phyloP scores from a whole-genome alignment of 306 rosid species.

The Pyrus pyrifolia region DNA sequence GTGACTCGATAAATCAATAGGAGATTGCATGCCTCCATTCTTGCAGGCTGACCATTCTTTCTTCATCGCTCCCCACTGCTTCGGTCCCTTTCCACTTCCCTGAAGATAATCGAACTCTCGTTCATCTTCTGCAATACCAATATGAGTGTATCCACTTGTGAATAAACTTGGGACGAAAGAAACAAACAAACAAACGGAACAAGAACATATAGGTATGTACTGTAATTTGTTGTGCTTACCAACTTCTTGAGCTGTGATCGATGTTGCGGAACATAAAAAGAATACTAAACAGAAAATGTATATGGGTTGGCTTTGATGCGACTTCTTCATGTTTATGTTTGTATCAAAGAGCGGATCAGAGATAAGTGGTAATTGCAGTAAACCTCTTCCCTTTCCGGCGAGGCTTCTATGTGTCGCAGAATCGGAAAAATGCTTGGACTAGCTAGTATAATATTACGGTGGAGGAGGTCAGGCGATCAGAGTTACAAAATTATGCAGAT shows the following conservation, averaged over 20 bases:
- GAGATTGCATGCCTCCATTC: conserved; percentile 28
- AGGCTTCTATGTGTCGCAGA: too few relatives aligned
- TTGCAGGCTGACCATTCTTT: conserved; percentile 31
- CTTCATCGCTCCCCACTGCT: conserved; percentile 33
- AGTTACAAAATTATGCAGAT: too few relatives aligned
- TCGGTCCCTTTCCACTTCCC: conserved; percentile 27
- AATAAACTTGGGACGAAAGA: too few relatives aligned
- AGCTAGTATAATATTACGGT: too few relatives aligned
- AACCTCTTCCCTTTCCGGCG: too few relatives aligned
- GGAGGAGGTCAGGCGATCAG: too few relatives aligned
- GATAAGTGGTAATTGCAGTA: too few relatives aligned
- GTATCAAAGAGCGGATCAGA: too few relatives aligned
- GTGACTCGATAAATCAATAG: conserved; percentile 17
- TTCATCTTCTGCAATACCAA: conserved; percentile 21
- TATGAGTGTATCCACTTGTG: too few relatives aligned
- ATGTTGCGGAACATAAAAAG: neutral
- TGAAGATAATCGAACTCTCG: conserved; percentile 16
- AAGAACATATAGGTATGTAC: too few relatives aligned
- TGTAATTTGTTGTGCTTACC: neutral
- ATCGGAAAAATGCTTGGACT: too few relatives aligned
- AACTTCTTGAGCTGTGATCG: neutral
- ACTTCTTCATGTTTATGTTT: neutral
- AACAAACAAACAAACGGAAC: neutral
- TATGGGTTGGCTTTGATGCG: neutral
- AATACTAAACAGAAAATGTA: neutral